These are phyloP conservation scores for Plasmopara muralis DNA, from an alignment of 352 stramenopile species.

Conservation along the genomic window DNA sequence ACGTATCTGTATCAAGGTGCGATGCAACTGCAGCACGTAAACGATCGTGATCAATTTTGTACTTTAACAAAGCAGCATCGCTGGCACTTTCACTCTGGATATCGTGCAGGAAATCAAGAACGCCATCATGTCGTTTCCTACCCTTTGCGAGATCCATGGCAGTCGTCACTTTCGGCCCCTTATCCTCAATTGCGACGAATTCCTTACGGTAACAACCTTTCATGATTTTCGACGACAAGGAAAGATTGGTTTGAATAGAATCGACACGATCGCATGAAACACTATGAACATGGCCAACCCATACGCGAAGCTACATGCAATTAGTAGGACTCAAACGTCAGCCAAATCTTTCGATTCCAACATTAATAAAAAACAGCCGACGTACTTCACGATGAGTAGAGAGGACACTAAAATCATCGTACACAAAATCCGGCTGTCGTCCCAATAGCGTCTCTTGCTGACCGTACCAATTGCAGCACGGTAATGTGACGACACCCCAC, in stretches of 20 bases:
- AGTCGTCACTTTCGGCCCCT: neutral
- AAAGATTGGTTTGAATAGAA: constrained; percentile 15
- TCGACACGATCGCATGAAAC: too few relatives aligned
- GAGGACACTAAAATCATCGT: constrained; percentile 79
- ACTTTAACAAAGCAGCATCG: constrained; percentile 3
- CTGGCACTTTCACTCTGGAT: neutral
- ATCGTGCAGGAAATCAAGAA: constrained; percentile 24
- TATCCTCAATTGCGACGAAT: neutral
- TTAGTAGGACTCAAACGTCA: neutral
- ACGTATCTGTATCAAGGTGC: constrained; percentile 14
- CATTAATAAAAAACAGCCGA: neutral
- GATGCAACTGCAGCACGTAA: constrained; percentile 16
- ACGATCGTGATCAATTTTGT: constrained; percentile 12
- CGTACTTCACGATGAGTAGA: constrained; percentile 68
- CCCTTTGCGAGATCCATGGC: neutral
- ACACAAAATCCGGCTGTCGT: constrained; percentile 58
- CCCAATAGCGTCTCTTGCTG: constrained; percentile 53
- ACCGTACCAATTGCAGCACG: constrained; percentile 82
- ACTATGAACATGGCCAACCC: constrained; percentile 12
- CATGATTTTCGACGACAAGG: constrained; percentile 24
- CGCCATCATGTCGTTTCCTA: constrained; percentile 7
- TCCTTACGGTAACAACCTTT: constrained; percentile 51
- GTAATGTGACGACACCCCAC: constrained; percentile 60
- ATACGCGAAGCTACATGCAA: constrained; percentile 38
- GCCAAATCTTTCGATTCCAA: neutral